phyloP scores from a whole-genome alignment of 2,329 filamentous ascomycete species.

The Fusarium piperis region DNA sequence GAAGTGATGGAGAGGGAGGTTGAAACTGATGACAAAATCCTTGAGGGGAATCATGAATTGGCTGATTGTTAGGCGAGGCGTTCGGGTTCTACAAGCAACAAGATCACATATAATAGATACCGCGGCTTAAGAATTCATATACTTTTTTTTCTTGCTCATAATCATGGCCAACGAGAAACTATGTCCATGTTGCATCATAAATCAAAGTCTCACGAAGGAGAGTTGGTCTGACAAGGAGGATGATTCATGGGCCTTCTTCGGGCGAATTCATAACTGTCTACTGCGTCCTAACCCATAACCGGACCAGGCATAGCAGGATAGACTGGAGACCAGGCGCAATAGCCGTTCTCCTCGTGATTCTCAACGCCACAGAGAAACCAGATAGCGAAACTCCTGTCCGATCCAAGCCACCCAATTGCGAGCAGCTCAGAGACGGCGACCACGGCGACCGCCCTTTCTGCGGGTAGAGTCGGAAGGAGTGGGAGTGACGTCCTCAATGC shows the following conservation, averaged over 20 bases:
- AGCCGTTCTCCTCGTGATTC: slow-evolving; percentile 79
- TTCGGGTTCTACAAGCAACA: slow-evolving; percentile 11
- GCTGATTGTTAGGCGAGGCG: slow-evolving; percentile 12
- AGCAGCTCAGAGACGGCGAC: slow-evolving; percentile 93
- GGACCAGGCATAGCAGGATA: slow-evolving; percentile 57
- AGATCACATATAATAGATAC: slow-evolving; percentile 12
- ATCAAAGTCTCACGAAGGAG: slow-evolving; percentile 26
- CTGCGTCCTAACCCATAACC: slow-evolving; percentile 45
- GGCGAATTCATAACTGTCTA: slow-evolving; percentile 57
- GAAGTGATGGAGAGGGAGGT: slow-evolving; percentile 28
- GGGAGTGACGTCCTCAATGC: slow-evolving; percentile 99
- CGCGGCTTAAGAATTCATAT: neutral
- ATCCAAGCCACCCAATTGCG: slow-evolving; percentile 42
- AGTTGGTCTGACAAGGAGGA: slow-evolving; percentile 46
- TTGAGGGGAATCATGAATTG: neutral
- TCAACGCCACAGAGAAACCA: slow-evolving; percentile 71
- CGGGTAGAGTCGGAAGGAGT: slow-evolving; percentile 99
- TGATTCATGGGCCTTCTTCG: slow-evolving; percentile 55
- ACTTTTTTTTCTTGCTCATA: slow-evolving; percentile 6
- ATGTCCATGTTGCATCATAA: slow-evolving; percentile 16
- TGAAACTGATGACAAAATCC: neutral
- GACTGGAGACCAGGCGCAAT: slow-evolving; percentile 71
- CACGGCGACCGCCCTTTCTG: slow-evolving; percentile 99
- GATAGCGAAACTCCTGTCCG: slow-evolving; percentile 54
- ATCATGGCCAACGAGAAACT: slow-evolving; percentile 22